Base-by-base conservation (phyloP, 257 asterid genomes). In the Fraxinus pennsylvanica region DNA sequence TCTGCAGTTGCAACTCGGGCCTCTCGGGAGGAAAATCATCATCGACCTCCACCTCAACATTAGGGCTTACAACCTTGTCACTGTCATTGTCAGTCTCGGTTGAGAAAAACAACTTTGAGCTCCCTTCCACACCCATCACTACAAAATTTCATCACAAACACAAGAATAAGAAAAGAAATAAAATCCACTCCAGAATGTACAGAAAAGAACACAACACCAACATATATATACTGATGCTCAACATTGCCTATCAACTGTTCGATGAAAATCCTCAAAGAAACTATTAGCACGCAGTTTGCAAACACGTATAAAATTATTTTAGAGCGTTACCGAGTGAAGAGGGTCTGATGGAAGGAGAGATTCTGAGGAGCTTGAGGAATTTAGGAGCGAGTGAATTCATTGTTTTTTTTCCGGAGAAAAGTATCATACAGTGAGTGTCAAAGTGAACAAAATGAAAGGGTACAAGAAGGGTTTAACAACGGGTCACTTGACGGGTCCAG, bases 1-100 rank as follows among this genome's bases (percentile, higher is more conserved):
- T 81, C 80, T 96, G 99, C 71, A 86, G 85, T 76, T 89, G 85
- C 71, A 96, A 82, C 73, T 91, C 92, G 1, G 94, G 96, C 88
- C 61, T 88, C 68, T 87, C 87, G 0, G 88, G 86, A 39, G 81
- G 86, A 82, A 91, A 87, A 82, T 89, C 96, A 79, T 77, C 96
- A 25, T 75, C 92, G 35, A 90, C 75, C 9, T 81, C 88, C 61
- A 52, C 52, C 71, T 80, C 81, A 32, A 45, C 82, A 63, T 67
- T 76, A 36, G 63, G 67, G 67, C 30, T 73, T 30, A 71, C 73
- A 17, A 33, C 82, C 29, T 82, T 82, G 68, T 76, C 92, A 80
- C 77, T 68, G 19, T 79, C 87, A 70, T 75, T 68, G 32, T 54
- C 91, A 73, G 90, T 29, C 38, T 84, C 89, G 39, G 93, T 84